phyloP scores from a whole-genome alignment of 306 rosid species.

The Malus sieversii region DNA sequence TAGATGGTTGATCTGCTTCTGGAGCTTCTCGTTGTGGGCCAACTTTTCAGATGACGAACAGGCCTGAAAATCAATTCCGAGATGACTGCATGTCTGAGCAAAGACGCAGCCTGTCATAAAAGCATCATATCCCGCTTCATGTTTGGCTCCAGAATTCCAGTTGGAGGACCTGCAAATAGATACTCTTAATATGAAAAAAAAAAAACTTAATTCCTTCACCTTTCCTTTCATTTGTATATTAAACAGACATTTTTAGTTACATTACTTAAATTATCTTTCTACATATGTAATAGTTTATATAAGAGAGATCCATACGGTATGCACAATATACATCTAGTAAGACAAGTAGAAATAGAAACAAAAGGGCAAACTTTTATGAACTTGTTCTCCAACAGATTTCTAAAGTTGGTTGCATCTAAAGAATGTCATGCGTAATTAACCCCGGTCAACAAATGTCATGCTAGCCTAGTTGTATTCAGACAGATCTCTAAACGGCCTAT shows the following conservation, averaged over 20 bases:
- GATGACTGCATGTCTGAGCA: constrained; percentile 67
- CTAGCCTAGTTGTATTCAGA: not conserved
- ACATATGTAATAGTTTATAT: not conserved
- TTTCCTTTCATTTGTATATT: not conserved
- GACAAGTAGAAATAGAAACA: not conserved
- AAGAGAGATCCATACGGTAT: not conserved
- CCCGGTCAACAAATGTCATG: not conserved
- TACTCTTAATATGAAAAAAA: not conserved
- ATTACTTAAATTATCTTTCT: not conserved
- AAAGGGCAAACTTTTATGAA: not conserved
- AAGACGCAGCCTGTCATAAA: constrained; percentile 92
- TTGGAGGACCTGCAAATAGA: constrained; percentile 61
- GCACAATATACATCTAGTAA: not conserved
- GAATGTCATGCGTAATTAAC: not conserved
- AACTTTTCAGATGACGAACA: constrained; percentile 38
- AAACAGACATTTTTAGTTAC: not conserved
- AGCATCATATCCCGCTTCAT: constrained; percentile 97
- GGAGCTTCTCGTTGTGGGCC: constrained; percentile 49
- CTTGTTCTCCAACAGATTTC: not conserved
- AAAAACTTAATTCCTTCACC: constrained; percentile 2
- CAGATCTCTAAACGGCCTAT: not conserved
- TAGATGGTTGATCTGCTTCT: constrained; percentile 56
- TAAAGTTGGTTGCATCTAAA: not conserved
- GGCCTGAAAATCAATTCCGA: constrained; percentile 58
- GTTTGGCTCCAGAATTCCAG: constrained; percentile 96